phyloP scores from a whole-genome alignment of 163 green algal genomes.

The Trebouxia gelatinosa region DNA sequence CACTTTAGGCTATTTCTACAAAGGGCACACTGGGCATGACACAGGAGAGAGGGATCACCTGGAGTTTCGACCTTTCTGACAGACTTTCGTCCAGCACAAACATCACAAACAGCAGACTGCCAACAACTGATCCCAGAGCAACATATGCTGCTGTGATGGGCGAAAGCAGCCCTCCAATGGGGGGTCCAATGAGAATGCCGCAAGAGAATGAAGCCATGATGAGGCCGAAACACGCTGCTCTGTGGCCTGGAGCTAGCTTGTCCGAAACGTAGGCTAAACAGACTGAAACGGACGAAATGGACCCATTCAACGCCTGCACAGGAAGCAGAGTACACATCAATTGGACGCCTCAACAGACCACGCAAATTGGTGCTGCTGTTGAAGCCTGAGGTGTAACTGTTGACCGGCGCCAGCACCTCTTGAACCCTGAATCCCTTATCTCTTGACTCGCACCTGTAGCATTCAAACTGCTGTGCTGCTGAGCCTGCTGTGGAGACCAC shows the following conservation, averaged over 20 bases:
- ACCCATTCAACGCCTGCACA: conserved; percentile 45
- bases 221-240: conserved; percentile 61
- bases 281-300: conserved; percentile 48
- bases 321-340: too few relatives aligned
- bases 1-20: too few relatives aligned
- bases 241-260: conserved; percentile 49
- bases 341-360: too few relatives aligned
- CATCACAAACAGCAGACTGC: conserved; percentile 38
- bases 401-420: too few relatives aligned
- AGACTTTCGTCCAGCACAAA: conserved; percentile 57
- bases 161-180: conserved; percentile 40
- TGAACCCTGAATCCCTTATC: too few relatives aligned
- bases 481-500: too few relatives aligned
- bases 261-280: conserved; percentile 65
- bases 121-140: conserved; percentile 8
- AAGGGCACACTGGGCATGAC: too few relatives aligned
- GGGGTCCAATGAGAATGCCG: conserved; percentile 55
- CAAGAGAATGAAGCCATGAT: conserved; percentile 58
- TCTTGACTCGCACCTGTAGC: too few relatives aligned
- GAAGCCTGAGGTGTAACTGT: too few relatives aligned
- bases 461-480: too few relatives aligned
- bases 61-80: not conserved
- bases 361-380: too few relatives aligned
- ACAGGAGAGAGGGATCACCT: too few relatives aligned
- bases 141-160: conserved; percentile 31